Evolutionary conservation across 1,284 basidiomycete species (phyloP).

Genomic region (Pseudozyma pruni): DNA sequence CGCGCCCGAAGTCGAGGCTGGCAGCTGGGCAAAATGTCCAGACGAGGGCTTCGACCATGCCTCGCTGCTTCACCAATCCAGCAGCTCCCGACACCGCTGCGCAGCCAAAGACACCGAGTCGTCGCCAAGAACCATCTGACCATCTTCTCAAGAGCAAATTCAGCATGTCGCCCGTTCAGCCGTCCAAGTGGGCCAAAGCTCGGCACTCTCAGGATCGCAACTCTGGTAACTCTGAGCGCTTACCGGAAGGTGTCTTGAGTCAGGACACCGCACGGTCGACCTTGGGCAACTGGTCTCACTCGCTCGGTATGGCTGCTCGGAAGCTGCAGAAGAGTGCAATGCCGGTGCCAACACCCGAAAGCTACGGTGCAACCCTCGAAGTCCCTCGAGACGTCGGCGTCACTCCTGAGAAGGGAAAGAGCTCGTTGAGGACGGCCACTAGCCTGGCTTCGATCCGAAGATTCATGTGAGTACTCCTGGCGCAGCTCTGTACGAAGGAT

Average conservation of each 20-base stretch:
- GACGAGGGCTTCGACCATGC: conserved; percentile 8
- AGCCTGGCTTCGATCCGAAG: conserved; percentile 30
- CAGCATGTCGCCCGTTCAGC: conserved; percentile 47
- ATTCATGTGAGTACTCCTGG: conserved; percentile 18
- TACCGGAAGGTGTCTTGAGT: conserved; percentile 8
- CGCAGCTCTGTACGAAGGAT: too few relatives aligned
- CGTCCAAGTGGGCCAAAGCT: conserved; percentile 26
- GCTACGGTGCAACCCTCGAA: conserved; percentile 11
- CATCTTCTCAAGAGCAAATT: conserved; percentile 42
- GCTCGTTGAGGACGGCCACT: conserved; percentile 10
- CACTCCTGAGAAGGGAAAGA: conserved; percentile 26
- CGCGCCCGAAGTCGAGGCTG: neutral
- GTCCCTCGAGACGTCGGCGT: neutral
- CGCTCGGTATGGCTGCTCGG: conserved; percentile 22
- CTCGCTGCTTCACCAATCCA: conserved; percentile 1
- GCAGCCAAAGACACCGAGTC: conserved; percentile 22
- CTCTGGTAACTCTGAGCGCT: neutral
- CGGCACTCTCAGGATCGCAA: conserved; percentile 18
- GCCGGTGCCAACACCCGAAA: conserved; percentile 17
- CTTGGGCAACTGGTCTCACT: conserved; percentile 35
- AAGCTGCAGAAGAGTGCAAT: conserved; percentile 24
- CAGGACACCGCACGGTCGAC: conserved; percentile 20
- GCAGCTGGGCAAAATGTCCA: neutral
- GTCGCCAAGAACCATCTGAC: conserved; percentile 9
- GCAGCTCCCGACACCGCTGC: neutral